A percentile compares a stretch with the other conserved stretches of the same genome.
Evolutionary conservation across 129 eudicot species (phyloP).

Genomic region (Flaveria linearis): DNA sequence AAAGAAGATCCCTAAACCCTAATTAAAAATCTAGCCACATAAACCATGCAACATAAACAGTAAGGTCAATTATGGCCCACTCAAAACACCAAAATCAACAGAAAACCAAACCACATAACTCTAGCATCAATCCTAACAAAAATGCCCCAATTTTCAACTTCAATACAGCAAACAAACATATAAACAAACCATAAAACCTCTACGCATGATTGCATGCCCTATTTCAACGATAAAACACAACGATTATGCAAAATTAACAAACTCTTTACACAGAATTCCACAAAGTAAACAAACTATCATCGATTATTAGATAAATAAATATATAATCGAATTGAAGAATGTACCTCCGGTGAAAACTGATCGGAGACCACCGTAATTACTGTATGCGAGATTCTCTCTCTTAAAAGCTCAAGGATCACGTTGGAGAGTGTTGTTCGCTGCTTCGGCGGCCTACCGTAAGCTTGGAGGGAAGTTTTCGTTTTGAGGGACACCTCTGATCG

Average conservation of each 20-base stretch:
- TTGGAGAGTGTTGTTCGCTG: constrained; percentile 9
- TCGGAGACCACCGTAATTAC: constrained; percentile 14
- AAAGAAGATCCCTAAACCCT: neutral
- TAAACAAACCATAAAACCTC: constrained; percentile 19
- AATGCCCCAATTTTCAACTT: constrained; percentile 9
- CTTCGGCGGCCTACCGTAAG: constrained; percentile 8
- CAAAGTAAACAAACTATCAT: constrained; percentile 13
- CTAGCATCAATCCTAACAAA: neutral
- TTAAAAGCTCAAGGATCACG: constrained; percentile 16
- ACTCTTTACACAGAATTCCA: neutral
- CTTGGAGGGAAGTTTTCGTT: constrained; percentile 35
- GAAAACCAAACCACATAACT: neutral
- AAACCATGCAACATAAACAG: neutral
- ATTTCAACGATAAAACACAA: constrained; percentile 7
- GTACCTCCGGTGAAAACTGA: constrained; percentile 23
- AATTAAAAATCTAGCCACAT: constrained; percentile 1
- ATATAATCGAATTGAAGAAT: constrained; percentile 11
- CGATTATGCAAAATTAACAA: neutral
- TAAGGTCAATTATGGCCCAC: neutral
- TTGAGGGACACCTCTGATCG: neutral
- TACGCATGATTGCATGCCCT: constrained; percentile 34
- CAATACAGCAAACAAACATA: neutral
- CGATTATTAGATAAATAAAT: constrained; percentile 3
- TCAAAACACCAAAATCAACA: constrained; percentile 4
- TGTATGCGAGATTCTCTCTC: constrained; percentile 27